Evolutionary conservation across 768 basidiomycete genomes (phyloP).

Genomic region (Lactarius pseudohatsudake): DNA sequence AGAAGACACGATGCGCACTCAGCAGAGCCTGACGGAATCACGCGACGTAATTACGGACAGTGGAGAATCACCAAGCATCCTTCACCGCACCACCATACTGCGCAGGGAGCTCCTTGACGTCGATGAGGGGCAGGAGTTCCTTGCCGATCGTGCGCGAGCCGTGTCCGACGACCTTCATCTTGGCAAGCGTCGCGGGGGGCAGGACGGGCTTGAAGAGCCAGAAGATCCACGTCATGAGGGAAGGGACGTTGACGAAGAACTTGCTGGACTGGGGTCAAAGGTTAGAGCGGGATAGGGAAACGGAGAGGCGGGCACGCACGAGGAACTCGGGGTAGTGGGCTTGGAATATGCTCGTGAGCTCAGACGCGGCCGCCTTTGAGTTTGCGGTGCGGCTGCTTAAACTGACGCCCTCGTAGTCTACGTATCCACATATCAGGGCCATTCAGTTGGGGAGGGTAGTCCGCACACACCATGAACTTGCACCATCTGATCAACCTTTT

Average conservation of each 20-base stretch:
- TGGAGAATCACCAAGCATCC: slow-evolving; percentile 42
- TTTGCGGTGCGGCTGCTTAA: slow-evolving; percentile 66
- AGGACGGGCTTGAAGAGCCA: slow-evolving; percentile 79
- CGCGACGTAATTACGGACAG: too few relatives aligned
- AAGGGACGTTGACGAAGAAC: slow-evolving; percentile 81
- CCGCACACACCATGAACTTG: slow-evolving; percentile 29
- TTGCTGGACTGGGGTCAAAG: slow-evolving; percentile 53
- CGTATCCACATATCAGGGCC: background rate
- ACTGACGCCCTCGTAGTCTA: slow-evolving; percentile 76
- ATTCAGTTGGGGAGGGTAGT: background rate
- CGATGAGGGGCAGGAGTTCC: slow-evolving; percentile 58
- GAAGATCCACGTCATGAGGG: slow-evolving; percentile 76
- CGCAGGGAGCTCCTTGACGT: slow-evolving; percentile 57
- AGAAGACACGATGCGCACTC: background rate
- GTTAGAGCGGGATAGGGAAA: background rate
- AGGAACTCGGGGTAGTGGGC: slow-evolving; percentile 79
- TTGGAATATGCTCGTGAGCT: slow-evolving; percentile 73
- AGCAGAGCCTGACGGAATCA: too few relatives aligned
- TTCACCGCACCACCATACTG: slow-evolving; percentile 67
- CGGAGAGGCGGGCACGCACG: slow-evolving; percentile 39
- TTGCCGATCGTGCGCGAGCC: slow-evolving; percentile 58
- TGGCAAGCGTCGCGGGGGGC: slow-evolving; percentile 69
- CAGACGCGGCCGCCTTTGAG: slow-evolving; percentile 73
- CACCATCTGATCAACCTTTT: slow-evolving; percentile 45
- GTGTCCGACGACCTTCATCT: slow-evolving; percentile 76